Percentiles rank a stretch among this genome's conserved stretches.
Conservation (phyloP, 495 filamentous ascomycete species). For the Penicillium turbatum region DNA sequence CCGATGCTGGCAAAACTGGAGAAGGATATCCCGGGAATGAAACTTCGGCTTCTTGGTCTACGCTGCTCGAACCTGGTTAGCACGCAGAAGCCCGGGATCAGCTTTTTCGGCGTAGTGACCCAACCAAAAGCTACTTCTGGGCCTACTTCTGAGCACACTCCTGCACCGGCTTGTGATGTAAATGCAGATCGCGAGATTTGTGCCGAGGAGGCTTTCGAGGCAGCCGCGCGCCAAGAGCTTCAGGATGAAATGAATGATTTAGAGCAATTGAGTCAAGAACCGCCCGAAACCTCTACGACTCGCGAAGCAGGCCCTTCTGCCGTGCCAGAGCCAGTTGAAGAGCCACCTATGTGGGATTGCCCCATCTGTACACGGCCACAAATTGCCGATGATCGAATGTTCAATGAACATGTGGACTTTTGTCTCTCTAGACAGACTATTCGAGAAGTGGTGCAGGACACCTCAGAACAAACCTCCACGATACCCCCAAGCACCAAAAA, state of each 20-base stretch:
- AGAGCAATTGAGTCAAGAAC: constrained; percentile 60
- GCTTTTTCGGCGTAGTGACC: constrained; percentile 68
- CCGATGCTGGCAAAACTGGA: constrained; percentile 85
- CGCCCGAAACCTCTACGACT: constrained; percentile 11
- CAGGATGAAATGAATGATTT: constrained; percentile 63
- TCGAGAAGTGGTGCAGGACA: constrained; percentile 65
- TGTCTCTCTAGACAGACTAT: constrained; percentile 87
- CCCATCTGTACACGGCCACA: constrained; percentile 79
- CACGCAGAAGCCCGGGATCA: constrained; percentile 69
- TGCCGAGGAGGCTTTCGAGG: constrained; percentile 67
- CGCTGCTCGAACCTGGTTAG: constrained; percentile 82
- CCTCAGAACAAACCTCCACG: constrained; percentile 13
- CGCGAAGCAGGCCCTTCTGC: not conserved
- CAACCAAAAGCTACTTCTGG: constrained; percentile 16
- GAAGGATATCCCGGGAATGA: constrained; percentile 78
- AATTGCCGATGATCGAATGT: constrained; percentile 64
- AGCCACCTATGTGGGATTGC: constrained; percentile 68
- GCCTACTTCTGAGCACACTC: not conserved
- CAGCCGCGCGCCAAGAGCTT: constrained; percentile 57
- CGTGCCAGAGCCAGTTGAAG: not conserved
- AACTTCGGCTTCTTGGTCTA: constrained; percentile 81
- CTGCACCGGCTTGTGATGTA: not conserved
- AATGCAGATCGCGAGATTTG: constrained; percentile 59
- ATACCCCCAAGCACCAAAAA: constrained; percentile 20
- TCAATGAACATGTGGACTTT: constrained; percentile 93